Evolutionary conservation across 2,329 filamentous ascomycete species (phyloP).

Genomic region (Tolypocladium amazonense): DNA sequence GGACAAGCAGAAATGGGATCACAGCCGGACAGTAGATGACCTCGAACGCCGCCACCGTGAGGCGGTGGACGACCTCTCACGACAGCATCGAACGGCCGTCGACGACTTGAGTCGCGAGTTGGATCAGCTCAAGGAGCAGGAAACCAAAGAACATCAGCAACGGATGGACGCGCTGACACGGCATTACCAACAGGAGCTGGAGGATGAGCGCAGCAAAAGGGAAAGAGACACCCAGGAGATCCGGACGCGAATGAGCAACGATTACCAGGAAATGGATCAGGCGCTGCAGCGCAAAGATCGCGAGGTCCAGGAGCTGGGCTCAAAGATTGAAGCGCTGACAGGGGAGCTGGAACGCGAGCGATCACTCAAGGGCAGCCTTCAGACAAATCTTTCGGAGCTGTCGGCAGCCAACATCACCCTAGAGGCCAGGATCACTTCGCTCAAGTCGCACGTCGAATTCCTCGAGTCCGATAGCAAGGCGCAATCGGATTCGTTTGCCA

Average conservation of each 20-base stretch:
- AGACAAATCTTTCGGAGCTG: constrained; percentile 45
- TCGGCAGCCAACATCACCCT: constrained; percentile 53
- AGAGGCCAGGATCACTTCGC: constrained; percentile 63
- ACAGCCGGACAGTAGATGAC: constrained; percentile 41
- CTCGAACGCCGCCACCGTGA: constrained; percentile 28
- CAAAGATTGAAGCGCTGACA: constrained; percentile 32
- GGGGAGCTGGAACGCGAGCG: constrained; percentile 52
- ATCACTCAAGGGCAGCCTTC: constrained; percentile 42
- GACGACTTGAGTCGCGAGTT: constrained; percentile 35
- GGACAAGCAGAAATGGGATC: constrained; percentile 25
- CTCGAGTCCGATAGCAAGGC: constrained; percentile 83
- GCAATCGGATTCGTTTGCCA: constrained; percentile 75
- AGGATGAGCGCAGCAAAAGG: constrained; percentile 49
- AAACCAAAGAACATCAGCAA: constrained; percentile 52
- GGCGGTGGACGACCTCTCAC: constrained; percentile 20
- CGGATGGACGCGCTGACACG: constrained; percentile 55
- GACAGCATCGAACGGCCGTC: constrained; percentile 21
- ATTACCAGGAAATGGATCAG: constrained; percentile 39
- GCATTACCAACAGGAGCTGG: constrained; percentile 52
- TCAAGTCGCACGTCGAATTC: constrained; percentile 77
- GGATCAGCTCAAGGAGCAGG: constrained; percentile 27
- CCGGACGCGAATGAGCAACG: constrained; percentile 37
- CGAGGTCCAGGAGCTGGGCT: constrained; percentile 38
- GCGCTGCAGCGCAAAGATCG: constrained; percentile 41
- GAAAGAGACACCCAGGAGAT: constrained; percentile 57